These are phyloP conservation scores for Aspergillus aculeatinus DNA, from an alignment of 2,329 filamentous ascomycete species.

Conservation along the genomic window DNA sequence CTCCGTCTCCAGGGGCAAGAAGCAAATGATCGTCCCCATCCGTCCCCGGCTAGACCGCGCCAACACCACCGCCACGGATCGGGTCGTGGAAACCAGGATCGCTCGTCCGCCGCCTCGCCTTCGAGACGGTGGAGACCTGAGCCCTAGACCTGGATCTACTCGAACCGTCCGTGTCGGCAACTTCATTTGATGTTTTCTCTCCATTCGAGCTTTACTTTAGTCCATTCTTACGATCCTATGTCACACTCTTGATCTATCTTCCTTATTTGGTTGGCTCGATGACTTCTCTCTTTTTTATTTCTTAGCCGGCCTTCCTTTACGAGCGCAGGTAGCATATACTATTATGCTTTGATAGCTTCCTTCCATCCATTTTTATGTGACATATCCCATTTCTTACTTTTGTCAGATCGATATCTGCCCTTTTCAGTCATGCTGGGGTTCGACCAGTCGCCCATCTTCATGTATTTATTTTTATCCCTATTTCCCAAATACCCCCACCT, in stretches of 20 bases:
- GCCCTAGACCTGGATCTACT: slow-evolving; percentile 33
- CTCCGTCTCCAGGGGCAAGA: slow-evolving; percentile 36
- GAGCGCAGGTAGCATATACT: slow-evolving; percentile 4
- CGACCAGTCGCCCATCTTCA: background rate
- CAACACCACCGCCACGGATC: background rate
- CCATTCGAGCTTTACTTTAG: slow-evolving; percentile 8
- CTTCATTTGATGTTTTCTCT: slow-evolving; percentile 20
- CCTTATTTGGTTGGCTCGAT: background rate
- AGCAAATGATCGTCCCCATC: slow-evolving; percentile 40
- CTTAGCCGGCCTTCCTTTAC: background rate
- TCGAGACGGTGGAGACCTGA: slow-evolving; percentile 22
- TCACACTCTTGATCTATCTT: background rate
- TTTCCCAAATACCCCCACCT: background rate
- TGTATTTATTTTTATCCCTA: background rate
- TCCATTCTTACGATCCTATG: background rate
- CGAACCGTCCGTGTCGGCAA: slow-evolving; percentile 23
- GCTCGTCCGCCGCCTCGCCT: background rate
- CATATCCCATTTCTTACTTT: too few relatives aligned
- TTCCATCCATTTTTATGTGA: background rate
- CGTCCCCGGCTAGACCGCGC: slow-evolving; percentile 23
- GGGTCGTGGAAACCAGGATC: background rate
- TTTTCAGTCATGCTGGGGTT: background rate
- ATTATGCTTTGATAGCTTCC: background rate
- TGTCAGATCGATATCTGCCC: too few relatives aligned
- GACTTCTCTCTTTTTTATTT: background rate